Evolutionary conservation across 768 basidiomycete genomes (phyloP), one percentile per base, ranked within the genome.

Genomic region (Suillus placidus): DNA sequence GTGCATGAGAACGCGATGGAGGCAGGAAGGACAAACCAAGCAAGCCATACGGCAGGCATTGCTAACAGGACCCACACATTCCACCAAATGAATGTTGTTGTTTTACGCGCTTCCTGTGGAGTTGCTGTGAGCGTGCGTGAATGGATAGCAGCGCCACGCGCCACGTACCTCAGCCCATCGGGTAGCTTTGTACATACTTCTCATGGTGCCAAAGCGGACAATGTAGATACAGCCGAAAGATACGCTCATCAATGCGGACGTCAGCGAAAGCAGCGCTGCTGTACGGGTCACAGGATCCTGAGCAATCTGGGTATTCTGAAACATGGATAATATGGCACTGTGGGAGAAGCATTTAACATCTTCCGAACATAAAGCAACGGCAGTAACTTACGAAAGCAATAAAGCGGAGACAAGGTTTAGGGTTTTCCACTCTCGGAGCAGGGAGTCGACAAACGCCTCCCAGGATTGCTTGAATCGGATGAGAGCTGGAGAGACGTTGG

Each of bases 401-500:
- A 93, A 74, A 8, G 88, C 91, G 14, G 90, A 92, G 23, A 93
- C 85, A 23, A 92, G 80, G 69, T 92, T 92, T 49, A 86, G 71
- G 7, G 90, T 92, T 78, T 92, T 92, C 89, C 89, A 92, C 69
- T 92, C 90, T 34, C 85, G 82, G 67, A 86, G 66, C n/a, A 92
- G 78, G 1, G 88, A 86, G 63, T 90, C 88, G 13, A 92, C 83
- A 68, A 93, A 91, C 0, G 71, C 75, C 74, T 92, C 91, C 91
- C 91, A 93, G 2, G 87, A 83, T 8, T 72, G 68, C 68, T 83
- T 84, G 80, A 93, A 93, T 57, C 88, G 80, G 9, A 86, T 77
- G 47, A 92, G 73, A 6, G 90, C 85, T 6, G 88, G 89, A 0
- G 89, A 85, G 5, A 88, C 88, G 2, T 82, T 76, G 3, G 84